Base-by-base conservation (phyloP, 768 basidiomycete species). In the Mycena vitilis region DNA sequence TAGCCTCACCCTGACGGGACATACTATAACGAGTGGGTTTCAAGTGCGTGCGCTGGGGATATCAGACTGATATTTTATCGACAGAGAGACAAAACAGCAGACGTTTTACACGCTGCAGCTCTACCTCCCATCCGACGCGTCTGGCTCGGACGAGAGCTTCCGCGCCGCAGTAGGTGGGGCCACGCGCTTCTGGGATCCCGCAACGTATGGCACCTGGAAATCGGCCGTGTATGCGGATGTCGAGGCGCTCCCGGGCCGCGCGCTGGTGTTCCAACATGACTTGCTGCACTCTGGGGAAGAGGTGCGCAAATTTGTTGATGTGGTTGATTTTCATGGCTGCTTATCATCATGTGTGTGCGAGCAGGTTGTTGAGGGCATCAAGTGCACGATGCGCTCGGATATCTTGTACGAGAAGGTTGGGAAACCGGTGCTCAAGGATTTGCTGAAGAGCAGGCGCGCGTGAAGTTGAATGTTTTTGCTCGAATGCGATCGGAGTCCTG, bases 91-190 rank as follows among this genome's bases (percentile, higher is more conserved):
- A 2, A 49, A 34, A 5, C 67, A 69, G 25, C 48, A 57, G 20
- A 69, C 71, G 10, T 72, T 72, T 53, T 70, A 70, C 25, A 73
- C 71, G 9, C 36, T 73, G 13, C 69, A 73, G 38, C 30, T 70
- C 2, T 73, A 73, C 49, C 69, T 73, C 22, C 70, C 70, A 6
- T 69, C 68, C 3, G 65, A 73, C 25, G 4, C 71, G 9, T 60
- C 62, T 0, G 68, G 68, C 2, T 66, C 68, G 4, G 38, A 53
- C 2, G 69, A 61, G 55, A 70, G 65, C 63, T 69, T 70, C 45
- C 22, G 55, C 3, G 58, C 71, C 2, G 60, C 68, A 1, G 13
- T 40, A 8, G 69, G 71, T 10, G 71, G 71, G 2, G 11, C 71
- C 11, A 73, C 71, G 34, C 68, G 68, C 5, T 73, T 71, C 62